These are phyloP conservation scores for Lipomyces starkeyi DNA, from an alignment of 805 yeast species.

Conservation along the genomic window DNA sequence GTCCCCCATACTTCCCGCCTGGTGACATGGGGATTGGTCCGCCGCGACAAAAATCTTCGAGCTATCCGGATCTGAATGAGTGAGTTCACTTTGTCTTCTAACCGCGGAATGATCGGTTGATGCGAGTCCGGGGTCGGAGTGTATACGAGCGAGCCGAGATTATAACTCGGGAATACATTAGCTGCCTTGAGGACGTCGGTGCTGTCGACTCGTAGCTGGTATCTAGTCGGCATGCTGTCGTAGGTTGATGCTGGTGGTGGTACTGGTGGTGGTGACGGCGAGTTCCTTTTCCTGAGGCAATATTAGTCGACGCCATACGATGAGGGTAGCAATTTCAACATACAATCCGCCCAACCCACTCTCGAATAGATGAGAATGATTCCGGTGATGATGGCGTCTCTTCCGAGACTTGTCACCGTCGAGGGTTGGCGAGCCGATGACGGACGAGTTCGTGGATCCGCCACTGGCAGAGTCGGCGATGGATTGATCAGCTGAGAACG, in stretches of 20 bases:
- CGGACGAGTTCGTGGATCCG: slow-evolving; percentile 21
- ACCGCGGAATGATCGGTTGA: slow-evolving; percentile 32
- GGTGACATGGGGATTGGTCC: slow-evolving; percentile 51
- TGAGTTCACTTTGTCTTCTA: slow-evolving; percentile 46
- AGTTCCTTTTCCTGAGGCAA: background rate
- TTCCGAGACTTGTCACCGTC: slow-evolving; percentile 25
- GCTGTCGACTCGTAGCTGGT: slow-evolving; percentile 47
- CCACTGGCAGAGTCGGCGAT: slow-evolving; percentile 20
- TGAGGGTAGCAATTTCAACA: background rate
- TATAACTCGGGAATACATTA: slow-evolving; percentile 51
- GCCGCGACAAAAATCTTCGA: slow-evolving; percentile 49
- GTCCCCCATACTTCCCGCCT: slow-evolving; percentile 83
- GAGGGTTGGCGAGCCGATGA: slow-evolving; percentile 20
- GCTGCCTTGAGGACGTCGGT: slow-evolving; percentile 52
- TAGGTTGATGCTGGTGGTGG: slow-evolving; percentile 15
- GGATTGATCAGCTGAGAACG: slow-evolving; percentile 29
- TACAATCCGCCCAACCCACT: background rate
- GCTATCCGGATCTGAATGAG: slow-evolving; percentile 65
- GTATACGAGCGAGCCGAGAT: slow-evolving; percentile 64
- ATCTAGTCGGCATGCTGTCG: slow-evolving; percentile 5
- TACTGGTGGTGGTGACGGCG: slow-evolving; percentile 18
- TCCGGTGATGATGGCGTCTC: slow-evolving; percentile 42
- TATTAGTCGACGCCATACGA: background rate
- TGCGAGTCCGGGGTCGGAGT: slow-evolving; percentile 40
- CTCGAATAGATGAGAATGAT: slow-evolving; percentile 20